Percentiles rank a stretch among this genome's conserved stretches.
Evolutionary conservation across 1,284 basidiomycete genomes (phyloP).

Genomic region (Apiotrichum montevideense): DNA sequence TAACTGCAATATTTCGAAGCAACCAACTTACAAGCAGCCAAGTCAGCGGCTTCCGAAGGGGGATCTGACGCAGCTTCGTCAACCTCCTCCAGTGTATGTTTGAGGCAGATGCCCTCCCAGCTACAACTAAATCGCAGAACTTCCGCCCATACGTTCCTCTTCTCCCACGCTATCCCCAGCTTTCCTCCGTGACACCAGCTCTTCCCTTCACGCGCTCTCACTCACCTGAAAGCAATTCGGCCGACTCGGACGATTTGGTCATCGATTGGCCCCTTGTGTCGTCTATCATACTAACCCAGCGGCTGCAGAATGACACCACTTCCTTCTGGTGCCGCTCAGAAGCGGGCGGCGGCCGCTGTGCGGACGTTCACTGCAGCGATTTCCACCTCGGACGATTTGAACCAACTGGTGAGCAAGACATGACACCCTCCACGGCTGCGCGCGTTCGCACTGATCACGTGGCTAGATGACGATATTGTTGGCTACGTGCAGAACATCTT

Average conservation of each 20-base stretch:
- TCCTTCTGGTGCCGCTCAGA: conserved; percentile 31
- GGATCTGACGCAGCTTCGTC: neutral
- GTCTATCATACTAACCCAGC: conserved; percentile 36
- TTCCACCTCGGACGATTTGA: conserved; percentile 26
- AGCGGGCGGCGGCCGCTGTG: conserved; percentile 34
- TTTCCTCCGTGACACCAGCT: conserved; percentile 2
- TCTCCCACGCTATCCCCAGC: conserved; percentile 33
- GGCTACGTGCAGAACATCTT: conserved; percentile 22
- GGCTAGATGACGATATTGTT: conserved; percentile 31
- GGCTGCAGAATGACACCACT: conserved; percentile 22
- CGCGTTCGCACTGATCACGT: conserved; percentile 4
- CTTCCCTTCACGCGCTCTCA: neutral
- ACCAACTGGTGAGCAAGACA: conserved; percentile 29
- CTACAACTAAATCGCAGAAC: conserved; percentile 6
- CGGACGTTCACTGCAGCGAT: conserved; percentile 29
- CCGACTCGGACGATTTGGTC: neutral
- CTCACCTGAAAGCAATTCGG: neutral
- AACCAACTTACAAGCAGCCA: neutral
- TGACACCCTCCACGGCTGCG: neutral
- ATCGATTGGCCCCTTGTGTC: conserved; percentile 26
- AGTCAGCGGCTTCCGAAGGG: neutral
- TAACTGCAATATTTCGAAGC: neutral
- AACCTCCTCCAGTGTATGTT: neutral
- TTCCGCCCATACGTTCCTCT: conserved; percentile 25
- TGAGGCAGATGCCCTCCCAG: neutral